Percentiles rank a stretch among this genome's conserved stretches.
These are phyloP conservation scores for Colletotrichum sp. DNA, from an alignment of 2,329 filamentous ascomycete genomes.

Conservation along the genomic window DNA sequence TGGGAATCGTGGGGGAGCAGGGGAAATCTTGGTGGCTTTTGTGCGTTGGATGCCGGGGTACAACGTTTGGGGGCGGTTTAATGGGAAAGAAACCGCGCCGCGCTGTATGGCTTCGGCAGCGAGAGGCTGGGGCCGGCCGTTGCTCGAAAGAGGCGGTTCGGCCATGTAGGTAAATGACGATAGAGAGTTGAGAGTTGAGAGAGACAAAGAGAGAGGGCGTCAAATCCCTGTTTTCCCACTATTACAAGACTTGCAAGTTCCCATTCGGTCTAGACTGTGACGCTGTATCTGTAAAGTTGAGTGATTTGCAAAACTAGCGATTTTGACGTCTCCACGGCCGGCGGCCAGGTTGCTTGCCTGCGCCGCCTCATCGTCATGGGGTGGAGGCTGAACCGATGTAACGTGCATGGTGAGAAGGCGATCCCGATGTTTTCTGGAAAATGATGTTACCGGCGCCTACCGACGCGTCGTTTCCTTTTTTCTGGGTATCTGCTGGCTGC, in stretches of 20 bases:
- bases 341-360: neutral
- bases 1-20: neutral
- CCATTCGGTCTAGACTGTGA: neutral
- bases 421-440: neutral
- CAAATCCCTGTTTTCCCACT: slow-evolving; percentile 17
- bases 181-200: slow-evolving; percentile 15
- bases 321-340: neutral
- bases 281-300: neutral
- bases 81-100: neutral
- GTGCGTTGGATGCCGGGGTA: neutral
- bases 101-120: neutral
- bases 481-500: neutral
- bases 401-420: neutral
- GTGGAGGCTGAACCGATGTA: neutral
- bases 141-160: slow-evolving; percentile 21
- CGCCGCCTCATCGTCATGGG: neutral
- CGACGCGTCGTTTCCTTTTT: neutral
- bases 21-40: slow-evolving; percentile 4
- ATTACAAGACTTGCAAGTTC: neutral
- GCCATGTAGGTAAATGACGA: slow-evolving; percentile 15
- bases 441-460: neutral
- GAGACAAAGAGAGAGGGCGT: slow-evolving; percentile 7
- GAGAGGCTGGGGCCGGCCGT: neutral
- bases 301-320: neutral
- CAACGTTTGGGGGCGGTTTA: neutral